Evolutionary conservation across 495 filamentous ascomycete genomes (phyloP).

Genomic region (Tuber brumale): DNA sequence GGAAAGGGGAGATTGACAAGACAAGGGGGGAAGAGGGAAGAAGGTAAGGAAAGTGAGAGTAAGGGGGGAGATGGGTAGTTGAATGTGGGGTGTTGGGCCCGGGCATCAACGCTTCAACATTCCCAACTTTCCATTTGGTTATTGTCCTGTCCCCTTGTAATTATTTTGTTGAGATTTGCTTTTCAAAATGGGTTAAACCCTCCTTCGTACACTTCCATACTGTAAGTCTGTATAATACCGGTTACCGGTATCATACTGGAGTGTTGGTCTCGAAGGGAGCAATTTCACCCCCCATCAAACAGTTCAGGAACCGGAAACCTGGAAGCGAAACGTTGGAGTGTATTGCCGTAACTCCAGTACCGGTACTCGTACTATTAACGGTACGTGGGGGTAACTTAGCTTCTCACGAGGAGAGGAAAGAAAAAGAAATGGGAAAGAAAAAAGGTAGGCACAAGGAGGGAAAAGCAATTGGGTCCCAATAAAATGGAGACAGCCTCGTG

Average conservation of each 20-base stretch:
- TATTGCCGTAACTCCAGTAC: not conserved
- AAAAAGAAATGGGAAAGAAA: conserved; percentile 9
- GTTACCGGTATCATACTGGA: not conserved
- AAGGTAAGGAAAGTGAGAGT: not conserved
- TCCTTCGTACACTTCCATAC: not conserved
- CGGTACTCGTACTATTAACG: conserved; percentile 7
- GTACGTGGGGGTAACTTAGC: conserved; percentile 28
- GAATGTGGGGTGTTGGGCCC: not conserved
- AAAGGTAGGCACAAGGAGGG: not conserved
- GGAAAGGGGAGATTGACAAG: not conserved
- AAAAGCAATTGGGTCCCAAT: conserved; percentile 13
- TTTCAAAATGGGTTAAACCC: not conserved
- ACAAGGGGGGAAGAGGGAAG: not conserved
- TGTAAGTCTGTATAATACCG: too few species aligned
- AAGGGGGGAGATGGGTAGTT: not conserved
- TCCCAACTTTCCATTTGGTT: not conserved
- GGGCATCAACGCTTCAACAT: not conserved
- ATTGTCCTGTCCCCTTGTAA: not conserved
- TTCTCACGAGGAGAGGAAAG: conserved; percentile 13
- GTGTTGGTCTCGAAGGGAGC: not conserved
- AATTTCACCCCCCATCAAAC: not conserved
- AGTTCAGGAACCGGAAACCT: conserved; percentile 28
- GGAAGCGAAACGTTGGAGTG: conserved; percentile 10
- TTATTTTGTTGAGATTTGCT: not conserved
- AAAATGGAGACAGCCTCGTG: conserved; percentile 9